Base-by-base conservation (phyloP, 2,329 filamentous ascomycete species). In the Cryphonectria naterciae region DNA sequence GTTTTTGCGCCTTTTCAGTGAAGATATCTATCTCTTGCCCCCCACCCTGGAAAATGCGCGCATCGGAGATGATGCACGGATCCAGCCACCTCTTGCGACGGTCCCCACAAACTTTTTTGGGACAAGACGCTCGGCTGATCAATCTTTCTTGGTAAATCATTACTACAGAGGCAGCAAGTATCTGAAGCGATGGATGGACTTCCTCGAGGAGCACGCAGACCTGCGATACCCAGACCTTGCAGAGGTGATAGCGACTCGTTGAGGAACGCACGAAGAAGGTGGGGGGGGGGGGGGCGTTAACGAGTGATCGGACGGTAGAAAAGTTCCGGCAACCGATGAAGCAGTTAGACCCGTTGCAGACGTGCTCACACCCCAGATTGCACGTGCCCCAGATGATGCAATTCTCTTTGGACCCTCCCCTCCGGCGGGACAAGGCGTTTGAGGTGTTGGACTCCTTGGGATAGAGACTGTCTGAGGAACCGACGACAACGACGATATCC, bases 151-250 rank as follows among this genome's bases (percentile, higher is more conserved):
- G 61, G 67, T 75, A 10, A 76, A 72, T 70, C 46, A 74, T 74
- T 58, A 32, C 28, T 39, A 75, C 76, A 97, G 93, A 81, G 95
- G 95, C 35, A 94, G 93, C 80, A 86, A 85, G 71, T 98, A 97
- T 78, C 85, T 98, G 73, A 94, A 93, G 81, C 86, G 86, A 73
- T 98, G 95, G 96, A 97, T 98, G 93, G 88, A 86, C 13, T 95
- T 92, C 79, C 85, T 98, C 41, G 95, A 98, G 80, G 93, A 97
- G 74, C 85, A 97, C 77, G 92, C 94, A 10, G 95, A 98, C 82
- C 83, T 98, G 75, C 86, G 96, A 78, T 98, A 98, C 81, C 94
- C 95, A 3, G 92, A 96, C 78, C 78, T 90, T 54, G 80, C 83
- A 8, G 80, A 79, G 17, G 73, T 86, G 49, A 72, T 77, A 37